These are phyloP conservation scores for Yamadazyma sp. DNA, from an alignment of 1,139 yeast genomes.

Conservation along the genomic window DNA sequence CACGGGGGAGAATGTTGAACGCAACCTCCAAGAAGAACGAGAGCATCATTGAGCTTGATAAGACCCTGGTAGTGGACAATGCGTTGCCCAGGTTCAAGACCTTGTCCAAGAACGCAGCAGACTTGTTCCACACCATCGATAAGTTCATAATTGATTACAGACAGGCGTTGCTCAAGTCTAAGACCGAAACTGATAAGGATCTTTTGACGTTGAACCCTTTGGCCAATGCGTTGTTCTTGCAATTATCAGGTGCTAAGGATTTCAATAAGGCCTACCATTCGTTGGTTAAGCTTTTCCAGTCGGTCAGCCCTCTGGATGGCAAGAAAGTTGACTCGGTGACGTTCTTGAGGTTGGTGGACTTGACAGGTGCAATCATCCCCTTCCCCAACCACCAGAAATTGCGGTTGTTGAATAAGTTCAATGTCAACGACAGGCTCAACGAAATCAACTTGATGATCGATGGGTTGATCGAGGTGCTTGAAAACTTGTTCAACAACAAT, in stretches of 20 bases:
- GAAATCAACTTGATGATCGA: slow-evolving; percentile 32
- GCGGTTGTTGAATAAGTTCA: slow-evolving; percentile 35
- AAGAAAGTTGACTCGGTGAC: slow-evolving; percentile 26
- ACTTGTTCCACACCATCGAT: slow-evolving; percentile 42
- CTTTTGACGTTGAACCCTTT: slow-evolving; percentile 59
- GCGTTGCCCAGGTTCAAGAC: slow-evolving; percentile 22
- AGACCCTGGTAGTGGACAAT: slow-evolving; percentile 21
- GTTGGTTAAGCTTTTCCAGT: slow-evolving; percentile 33
- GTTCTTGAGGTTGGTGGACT: slow-evolving; percentile 48
- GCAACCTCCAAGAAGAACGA: slow-evolving; percentile 27
- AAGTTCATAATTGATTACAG: slow-evolving; percentile 44
- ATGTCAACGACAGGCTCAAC: slow-evolving; percentile 32
- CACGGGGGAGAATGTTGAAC: slow-evolving; percentile 37
- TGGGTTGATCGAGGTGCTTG: slow-evolving; percentile 37
- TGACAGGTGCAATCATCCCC: slow-evolving; percentile 60
- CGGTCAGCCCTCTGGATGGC: slow-evolving; percentile 22
- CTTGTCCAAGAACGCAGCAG: slow-evolving; percentile 24
- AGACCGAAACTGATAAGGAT: slow-evolving; percentile 21
- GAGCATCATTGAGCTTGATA: slow-evolving; percentile 29
- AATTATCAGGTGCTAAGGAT: slow-evolving; percentile 49
- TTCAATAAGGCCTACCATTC: slow-evolving; percentile 42
- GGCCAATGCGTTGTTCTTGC: slow-evolving; percentile 59
- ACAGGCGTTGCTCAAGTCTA: slow-evolving; percentile 20
- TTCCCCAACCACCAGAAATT: slow-evolving; percentile 51
- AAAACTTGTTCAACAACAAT: slow-evolving; percentile 32